Evolutionary conservation across 805 yeast species (phyloP).

Genomic region (Candida incommunis): DNA sequence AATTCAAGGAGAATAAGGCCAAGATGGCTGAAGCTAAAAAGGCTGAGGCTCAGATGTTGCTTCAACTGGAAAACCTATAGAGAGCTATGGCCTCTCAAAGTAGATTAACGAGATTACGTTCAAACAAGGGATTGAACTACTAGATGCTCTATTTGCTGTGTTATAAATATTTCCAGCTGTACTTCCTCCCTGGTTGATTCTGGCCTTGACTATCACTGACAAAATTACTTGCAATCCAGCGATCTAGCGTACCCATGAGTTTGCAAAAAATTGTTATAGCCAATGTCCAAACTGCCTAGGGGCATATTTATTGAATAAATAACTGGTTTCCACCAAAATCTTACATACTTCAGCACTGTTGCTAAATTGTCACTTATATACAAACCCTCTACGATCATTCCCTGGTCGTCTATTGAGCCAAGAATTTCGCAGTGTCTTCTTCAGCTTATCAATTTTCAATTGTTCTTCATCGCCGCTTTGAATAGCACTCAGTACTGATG

Average conservation of each 20-base stretch:
- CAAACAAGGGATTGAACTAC: no score
- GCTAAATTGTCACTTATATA: background rate
- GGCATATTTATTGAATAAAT: background rate
- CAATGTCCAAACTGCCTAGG: background rate
- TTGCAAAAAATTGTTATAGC: background rate
- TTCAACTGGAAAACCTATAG: background rate
- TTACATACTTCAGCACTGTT: no score
- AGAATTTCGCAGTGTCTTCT: conserved; percentile 14
- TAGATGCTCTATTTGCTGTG: no score
- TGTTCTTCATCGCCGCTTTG: conserved; percentile 44
- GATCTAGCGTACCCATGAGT: no score
- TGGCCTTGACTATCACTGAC: no score
- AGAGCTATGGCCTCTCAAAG: no score
- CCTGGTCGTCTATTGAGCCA: conserved; percentile 12
- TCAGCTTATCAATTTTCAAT: conserved; percentile 39
- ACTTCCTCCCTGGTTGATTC: no score
- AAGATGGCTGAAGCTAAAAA: background rate
- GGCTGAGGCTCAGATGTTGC: background rate
- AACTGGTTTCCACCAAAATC: background rate
- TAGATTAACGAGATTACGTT: no score
- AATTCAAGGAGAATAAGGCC: background rate
- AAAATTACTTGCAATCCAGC: no score
- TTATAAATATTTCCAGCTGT: no score
- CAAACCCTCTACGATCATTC: background rate
- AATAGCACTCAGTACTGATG: conserved; percentile 40